Evolutionary conservation across 2,329 filamentous ascomycete genomes (phyloP).

Genomic region (Plenodomus biglobosus): DNA sequence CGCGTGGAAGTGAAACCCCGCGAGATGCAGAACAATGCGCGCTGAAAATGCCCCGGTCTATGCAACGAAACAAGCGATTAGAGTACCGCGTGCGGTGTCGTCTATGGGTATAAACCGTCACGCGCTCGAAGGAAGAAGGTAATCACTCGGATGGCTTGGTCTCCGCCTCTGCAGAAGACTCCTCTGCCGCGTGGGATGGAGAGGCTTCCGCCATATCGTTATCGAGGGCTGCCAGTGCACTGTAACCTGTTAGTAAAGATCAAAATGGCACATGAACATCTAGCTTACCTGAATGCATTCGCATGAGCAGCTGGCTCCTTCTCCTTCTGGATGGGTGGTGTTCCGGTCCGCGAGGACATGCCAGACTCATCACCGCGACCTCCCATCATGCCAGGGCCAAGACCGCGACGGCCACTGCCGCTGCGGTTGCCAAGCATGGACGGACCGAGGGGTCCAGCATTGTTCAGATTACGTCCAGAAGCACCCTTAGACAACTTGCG

Average conservation of each 20-base stretch:
- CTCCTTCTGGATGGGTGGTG: conserved; percentile 69
- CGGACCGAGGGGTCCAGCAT: conserved; percentile 67
- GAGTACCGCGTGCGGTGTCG: conserved; percentile 41
- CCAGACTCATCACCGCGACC: conserved; percentile 82
- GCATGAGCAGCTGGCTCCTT: conserved; percentile 67
- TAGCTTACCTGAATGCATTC: conserved; percentile 89
- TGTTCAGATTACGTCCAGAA: conserved; percentile 60
- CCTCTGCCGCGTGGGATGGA: conserved; percentile 63
- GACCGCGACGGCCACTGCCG: conserved; percentile 78
- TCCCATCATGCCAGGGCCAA: conserved; percentile 69
- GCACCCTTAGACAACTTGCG: conserved; percentile 71
- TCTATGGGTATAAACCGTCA: conserved; percentile 41
- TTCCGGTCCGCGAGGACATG: conserved; percentile 84
- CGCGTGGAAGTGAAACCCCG: conserved; percentile 20
- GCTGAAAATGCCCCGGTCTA: conserved; percentile 45
- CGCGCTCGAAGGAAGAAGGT: conserved; percentile 39
- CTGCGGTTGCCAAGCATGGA: conserved; percentile 85
- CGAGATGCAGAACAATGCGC: conserved; percentile 45
- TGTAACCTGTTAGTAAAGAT: conserved; percentile 32
- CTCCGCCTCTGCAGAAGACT: conserved; percentile 24
- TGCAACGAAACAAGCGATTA: conserved; percentile 46
- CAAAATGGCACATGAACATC: neutral
- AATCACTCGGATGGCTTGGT: conserved; percentile 44
- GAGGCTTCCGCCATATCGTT: conserved; percentile 62
- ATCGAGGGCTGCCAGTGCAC: conserved; percentile 59